A percentile compares a stretch with the other conserved stretches of the same genome.
phyloP scores from a whole-genome alignment of 768 basidiomycete genomes.

The Lentinula edodes region DNA sequence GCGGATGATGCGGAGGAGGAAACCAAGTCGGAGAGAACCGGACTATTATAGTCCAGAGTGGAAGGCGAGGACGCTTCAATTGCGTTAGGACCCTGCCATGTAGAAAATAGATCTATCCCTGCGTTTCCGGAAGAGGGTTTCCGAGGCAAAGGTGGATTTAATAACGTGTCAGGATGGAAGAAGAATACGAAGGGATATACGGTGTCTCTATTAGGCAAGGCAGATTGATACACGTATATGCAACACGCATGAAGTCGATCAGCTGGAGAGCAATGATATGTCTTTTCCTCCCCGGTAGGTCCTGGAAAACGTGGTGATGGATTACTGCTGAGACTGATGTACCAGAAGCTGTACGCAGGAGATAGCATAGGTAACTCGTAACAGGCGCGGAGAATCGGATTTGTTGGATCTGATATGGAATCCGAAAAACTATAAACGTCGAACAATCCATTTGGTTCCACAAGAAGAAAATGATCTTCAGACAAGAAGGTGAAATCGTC shows the following conservation, averaged over 20 bases:
- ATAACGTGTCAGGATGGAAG: constrained; percentile 37
- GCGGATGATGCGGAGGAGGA: constrained; percentile 9
- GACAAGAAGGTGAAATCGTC: constrained; percentile 52
- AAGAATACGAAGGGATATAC: constrained; percentile 48
- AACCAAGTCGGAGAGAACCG: background rate
- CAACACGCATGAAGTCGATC: constrained; percentile 48
- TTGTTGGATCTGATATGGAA: constrained; percentile 21
- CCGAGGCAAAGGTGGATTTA: constrained; percentile 17
- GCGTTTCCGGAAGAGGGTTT: background rate
- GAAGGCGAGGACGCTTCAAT: background rate
- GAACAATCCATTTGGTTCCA: constrained; percentile 39
- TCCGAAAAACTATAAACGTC: constrained; percentile 44
- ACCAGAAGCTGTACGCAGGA: constrained; percentile 44
- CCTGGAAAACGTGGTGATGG: constrained; percentile 35
- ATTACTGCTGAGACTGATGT: constrained; percentile 49
- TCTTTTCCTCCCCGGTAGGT: constrained; percentile 18
- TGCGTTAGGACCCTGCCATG: background rate
- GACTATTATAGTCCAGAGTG: background rate
- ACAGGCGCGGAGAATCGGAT: constrained; percentile 28
- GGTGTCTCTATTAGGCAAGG: constrained; percentile 28
- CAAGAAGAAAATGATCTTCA: constrained; percentile 38
- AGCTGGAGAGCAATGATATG: constrained; percentile 40
- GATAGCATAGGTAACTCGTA: constrained; percentile 40
- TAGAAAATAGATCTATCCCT: background rate
- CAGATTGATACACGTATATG: constrained; percentile 39